phyloP scores from a whole-genome alignment of 2,329 filamentous ascomycete species.

The Talaromyces sp. region DNA sequence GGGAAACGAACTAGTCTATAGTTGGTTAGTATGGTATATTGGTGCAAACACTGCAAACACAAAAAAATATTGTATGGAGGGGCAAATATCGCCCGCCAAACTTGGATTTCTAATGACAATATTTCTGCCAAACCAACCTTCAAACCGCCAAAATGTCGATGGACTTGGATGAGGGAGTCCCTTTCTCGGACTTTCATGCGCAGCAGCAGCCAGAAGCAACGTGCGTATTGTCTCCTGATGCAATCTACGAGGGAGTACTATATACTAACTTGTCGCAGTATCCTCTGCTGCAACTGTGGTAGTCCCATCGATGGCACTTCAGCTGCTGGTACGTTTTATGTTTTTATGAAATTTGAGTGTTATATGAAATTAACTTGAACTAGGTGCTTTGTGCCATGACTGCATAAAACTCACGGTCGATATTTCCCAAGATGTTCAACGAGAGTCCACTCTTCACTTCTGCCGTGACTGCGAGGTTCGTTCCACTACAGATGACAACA shows the following conservation, averaged over 20 bases:
- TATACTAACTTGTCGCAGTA: constrained; percentile 47
- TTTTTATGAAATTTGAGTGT: background rate
- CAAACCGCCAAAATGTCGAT: constrained; percentile 46
- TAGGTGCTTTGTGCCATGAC: constrained; percentile 89
- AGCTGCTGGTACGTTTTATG: constrained; percentile 7
- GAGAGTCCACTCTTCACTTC: constrained; percentile 83
- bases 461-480: constrained; percentile 81
- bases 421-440: constrained; percentile 84
- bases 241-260: background rate
- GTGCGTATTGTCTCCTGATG: constrained; percentile 31
- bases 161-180: constrained; percentile 55
- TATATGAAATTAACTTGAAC: constrained; percentile 46
- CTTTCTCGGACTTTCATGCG: constrained; percentile 39
- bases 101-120: background rate
- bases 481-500: background rate
- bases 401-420: constrained; percentile 93
- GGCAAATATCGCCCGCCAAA: constrained; percentile 11
- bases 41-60: constrained; percentile 15
- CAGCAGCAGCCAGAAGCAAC: constrained; percentile 48
- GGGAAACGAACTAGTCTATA: background rate
- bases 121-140: background rate
- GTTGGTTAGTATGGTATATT: background rate
- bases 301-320: constrained; percentile 85
- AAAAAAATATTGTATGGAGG: constrained; percentile 12
- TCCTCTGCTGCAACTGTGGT: constrained; percentile 97